Base-by-base conservation (phyloP, 805 yeast species). In the Brettanomyces naardenensis region DNA sequence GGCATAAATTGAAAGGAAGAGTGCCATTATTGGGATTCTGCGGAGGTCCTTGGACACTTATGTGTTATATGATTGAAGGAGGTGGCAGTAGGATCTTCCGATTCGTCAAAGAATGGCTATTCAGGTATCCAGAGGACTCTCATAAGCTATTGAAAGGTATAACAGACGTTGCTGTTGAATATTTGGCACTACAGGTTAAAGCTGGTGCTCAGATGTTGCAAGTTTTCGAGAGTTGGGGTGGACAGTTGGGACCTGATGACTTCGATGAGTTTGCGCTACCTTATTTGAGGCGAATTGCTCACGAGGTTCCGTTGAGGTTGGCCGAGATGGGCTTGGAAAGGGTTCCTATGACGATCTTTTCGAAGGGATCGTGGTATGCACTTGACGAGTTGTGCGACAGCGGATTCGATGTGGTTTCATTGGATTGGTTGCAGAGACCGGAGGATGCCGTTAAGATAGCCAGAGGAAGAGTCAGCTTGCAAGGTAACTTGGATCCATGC, bases 171-270 rank as follows among this genome's bases (percentile, higher is more conserved):
- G 92, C 96, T 39, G 68, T 90, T 28, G 97, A 90, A 58, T 92
- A 90, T 55, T 70, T 92, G 53, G 95, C 95, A 3, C 84, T 80
- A 52, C 98, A 92, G 63, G 95, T 92, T 32, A 77, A 79, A 48
- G 98, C 98, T 2, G 98, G 98, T 49, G 97, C 97, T 26, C 98
- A 92, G 66, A 88, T 92, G 80, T 70, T 92, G 43, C 98, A 92
- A 63, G 88, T 92, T 26, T 92, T 92, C 56, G 98, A 92, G 57
- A 83, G 95, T 27, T 89, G 96, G 95, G 98, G 95, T 40, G 95
- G 97, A 36, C 97, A 92, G 63, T 70, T 92, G 41, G 92, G 95
- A 1, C 95, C 96, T 10, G 66, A 66, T 37, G 98, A 92, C 53
- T 92, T 90, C 62, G 71, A 71, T 44, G 89, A 84, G 58, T 92